phyloP scores from a whole-genome alignment of 257 asterid species.

The Penstemon eatonii region DNA sequence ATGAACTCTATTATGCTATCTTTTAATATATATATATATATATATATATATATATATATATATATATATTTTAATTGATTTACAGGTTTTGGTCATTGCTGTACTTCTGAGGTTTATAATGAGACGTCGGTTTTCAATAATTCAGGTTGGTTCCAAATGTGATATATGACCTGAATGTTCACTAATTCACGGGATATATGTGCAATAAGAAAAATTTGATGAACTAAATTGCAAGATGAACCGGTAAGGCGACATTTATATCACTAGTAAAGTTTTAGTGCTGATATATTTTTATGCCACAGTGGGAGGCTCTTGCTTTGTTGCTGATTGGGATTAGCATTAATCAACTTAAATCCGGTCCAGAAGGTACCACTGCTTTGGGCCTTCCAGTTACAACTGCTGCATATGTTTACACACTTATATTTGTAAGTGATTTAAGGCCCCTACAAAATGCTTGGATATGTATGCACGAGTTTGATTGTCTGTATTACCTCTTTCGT shows the following conservation, averaged over 20 bases:
- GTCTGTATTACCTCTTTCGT: constrained; percentile 2
- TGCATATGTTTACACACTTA: constrained; percentile 81
- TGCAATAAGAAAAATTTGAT: constrained; percentile 10
- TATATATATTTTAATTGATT: constrained; percentile 10
- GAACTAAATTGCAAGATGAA: constrained; percentile 10
- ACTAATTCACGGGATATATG: background rate
- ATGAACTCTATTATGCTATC: background rate
- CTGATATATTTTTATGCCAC: constrained; percentile 25
- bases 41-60: background rate
- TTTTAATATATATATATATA: background rate
- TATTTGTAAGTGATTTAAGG: constrained; percentile 75
- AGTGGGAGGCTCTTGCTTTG: constrained; percentile 99
- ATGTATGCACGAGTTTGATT: constrained; percentile 14
- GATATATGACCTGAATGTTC: background rate
- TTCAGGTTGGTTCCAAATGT: constrained; percentile 68
- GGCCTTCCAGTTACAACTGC: constrained; percentile 82
- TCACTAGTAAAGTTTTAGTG: constrained; percentile 21
- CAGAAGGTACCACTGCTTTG: constrained; percentile 78
- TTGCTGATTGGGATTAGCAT: constrained; percentile 94
- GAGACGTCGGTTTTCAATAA: constrained; percentile 87
- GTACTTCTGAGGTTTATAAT: constrained; percentile 79
- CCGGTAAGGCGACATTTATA: constrained; percentile 23
- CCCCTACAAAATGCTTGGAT: constrained; percentile 23
- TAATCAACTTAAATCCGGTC: constrained; percentile 86
- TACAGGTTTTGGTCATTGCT: constrained; percentile 97